These are phyloP conservation scores for Mucor sp. DNA, from an alignment of 371 early-diverging fungal genomes.

Conservation along the genomic window DNA sequence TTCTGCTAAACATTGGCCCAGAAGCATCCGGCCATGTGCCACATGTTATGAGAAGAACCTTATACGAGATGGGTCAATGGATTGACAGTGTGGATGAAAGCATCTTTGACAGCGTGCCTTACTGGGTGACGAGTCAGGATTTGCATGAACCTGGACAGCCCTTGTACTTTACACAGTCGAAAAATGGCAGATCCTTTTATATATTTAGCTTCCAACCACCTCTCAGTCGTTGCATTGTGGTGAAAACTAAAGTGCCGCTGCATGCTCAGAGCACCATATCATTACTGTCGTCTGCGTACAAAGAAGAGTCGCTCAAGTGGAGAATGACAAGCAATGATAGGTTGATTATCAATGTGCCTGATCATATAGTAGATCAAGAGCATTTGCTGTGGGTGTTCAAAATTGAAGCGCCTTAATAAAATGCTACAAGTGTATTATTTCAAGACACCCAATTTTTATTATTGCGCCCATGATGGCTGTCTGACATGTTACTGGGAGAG, in stretches of 20 bases:
- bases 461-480: too few relatives aligned
- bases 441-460: too few relatives aligned
- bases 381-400: slow-evolving; percentile 18
- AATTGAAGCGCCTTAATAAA: slow-evolving; percentile 10
- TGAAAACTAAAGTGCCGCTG: slow-evolving; percentile 17
- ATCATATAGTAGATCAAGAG: slow-evolving; percentile 7
- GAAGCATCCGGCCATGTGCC: slow-evolving; percentile 25
- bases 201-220: slow-evolving; percentile 21
- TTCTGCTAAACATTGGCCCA: slow-evolving; percentile 38
- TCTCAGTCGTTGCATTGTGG: background rate
- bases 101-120: slow-evolving; percentile 28
- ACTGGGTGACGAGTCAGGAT: slow-evolving; percentile 26
- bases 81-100: slow-evolving; percentile 13
- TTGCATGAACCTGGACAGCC: slow-evolving; percentile 15
- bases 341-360: slow-evolving; percentile 10
- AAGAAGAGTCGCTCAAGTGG: slow-evolving; percentile 3
- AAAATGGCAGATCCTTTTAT: slow-evolving; percentile 23
- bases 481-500: too few relatives aligned
- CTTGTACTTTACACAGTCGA: slow-evolving; percentile 19
- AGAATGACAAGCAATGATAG: slow-evolving; percentile 5
- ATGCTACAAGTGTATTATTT: background rate
- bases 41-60: slow-evolving; percentile 13
- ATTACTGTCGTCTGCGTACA: background rate
- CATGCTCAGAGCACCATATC: slow-evolving; percentile 1
- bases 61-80: slow-evolving; percentile 28